Conservation (phyloP, 495 filamentous ascomycete genomes). For the Penicillium tannophilum region DNA sequence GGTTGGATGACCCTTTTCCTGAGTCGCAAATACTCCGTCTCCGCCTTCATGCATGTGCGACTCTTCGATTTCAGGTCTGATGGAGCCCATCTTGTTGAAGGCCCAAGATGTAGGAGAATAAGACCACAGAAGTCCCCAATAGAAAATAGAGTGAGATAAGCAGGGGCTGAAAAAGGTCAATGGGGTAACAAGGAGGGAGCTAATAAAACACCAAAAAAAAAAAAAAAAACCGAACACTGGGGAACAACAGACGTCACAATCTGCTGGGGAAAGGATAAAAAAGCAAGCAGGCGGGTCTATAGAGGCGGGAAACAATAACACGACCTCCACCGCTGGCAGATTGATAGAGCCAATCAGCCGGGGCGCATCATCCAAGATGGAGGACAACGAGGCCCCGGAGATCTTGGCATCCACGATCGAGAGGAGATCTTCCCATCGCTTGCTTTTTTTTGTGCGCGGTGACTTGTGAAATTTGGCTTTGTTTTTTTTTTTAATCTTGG, state of each 20-base stretch:
- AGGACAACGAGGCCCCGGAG: slow-evolving; percentile 11
- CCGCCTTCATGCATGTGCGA: slow-evolving; percentile 2
- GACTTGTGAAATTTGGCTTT: no score
- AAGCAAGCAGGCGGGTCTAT: slow-evolving; percentile 2
- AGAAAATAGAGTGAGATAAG: background rate
- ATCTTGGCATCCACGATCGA: slow-evolving; percentile 7
- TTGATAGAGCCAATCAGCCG: slow-evolving; percentile 22
- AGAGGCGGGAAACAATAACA: slow-evolving; percentile 19
- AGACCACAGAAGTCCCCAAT: background rate
- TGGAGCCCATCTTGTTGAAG: slow-evolving; percentile 21
- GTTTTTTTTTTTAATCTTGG: background rate
- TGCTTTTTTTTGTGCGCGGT: background rate
- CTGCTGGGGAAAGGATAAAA: background rate
- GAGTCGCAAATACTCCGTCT: slow-evolving; percentile 3
- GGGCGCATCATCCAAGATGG: slow-evolving; percentile 6
- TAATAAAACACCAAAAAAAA: background rate
- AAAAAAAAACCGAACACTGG: background rate
- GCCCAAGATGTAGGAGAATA: background rate
- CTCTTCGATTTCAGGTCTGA: slow-evolving; percentile 16
- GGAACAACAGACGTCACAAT: background rate
- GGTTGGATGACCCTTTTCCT: slow-evolving; percentile 21
- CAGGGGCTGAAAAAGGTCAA: background rate
- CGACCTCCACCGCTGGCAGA: slow-evolving; percentile 20
- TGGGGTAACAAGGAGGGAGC: background rate
- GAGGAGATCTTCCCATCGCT: background rate